Base-by-base conservation (phyloP, 139 green algal genomes). In the Chlorokybus atmophyticus region DNA sequence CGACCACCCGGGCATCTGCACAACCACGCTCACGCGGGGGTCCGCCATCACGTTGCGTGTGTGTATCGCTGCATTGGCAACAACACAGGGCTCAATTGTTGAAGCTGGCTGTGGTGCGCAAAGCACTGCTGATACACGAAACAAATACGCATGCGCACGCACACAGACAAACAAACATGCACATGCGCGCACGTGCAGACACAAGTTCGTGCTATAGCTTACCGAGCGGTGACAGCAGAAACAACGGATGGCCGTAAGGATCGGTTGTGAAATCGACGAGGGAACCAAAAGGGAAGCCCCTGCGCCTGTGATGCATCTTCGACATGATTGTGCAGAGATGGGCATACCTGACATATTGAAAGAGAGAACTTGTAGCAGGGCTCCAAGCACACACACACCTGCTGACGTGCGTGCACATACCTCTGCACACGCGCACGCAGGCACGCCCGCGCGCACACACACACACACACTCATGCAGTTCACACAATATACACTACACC, bases 311-410 rank as follows among this genome's bases (percentile, higher is more conserved):
- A 67, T 99, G 88, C 88, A 95, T 95, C 58, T 79, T 75, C 23
- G 71, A 89, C 92, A 99, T 99, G 38, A 87, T 78, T 27, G 89
- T 95, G 73, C 85, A 94, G 47, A 99, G 70, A 66, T 95, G 85
- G 14, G 83, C 91, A 66, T 85, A 93, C 58, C 85, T 62, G 1
- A 82, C 86, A 57, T 85, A n/a, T n/a, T n/a, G n/a, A n/a, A n/a
- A n/a, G n/a, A n/a, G n/a, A n/a, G n/a, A n/a, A n/a, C n/a, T n/a
- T n/a, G n/a, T n/a, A n/a, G n/a, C n/a, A n/a, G n/a, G n/a, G n/a
- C n/a, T n/a, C n/a, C n/a, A n/a, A n/a, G n/a, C n/a, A n/a, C n/a
- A n/a, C n/a, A n/a, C n/a, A n/a, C n/a, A n/a, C n/a, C n/a, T n/a
- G n/a, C n/a, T n/a, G n/a, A n/a, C n/a, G n/a, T n/a, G n/a, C n/a